Base-by-base conservation (phyloP, 306 rosid genomes). In the Glycyrrhiza uralensis region DNA sequence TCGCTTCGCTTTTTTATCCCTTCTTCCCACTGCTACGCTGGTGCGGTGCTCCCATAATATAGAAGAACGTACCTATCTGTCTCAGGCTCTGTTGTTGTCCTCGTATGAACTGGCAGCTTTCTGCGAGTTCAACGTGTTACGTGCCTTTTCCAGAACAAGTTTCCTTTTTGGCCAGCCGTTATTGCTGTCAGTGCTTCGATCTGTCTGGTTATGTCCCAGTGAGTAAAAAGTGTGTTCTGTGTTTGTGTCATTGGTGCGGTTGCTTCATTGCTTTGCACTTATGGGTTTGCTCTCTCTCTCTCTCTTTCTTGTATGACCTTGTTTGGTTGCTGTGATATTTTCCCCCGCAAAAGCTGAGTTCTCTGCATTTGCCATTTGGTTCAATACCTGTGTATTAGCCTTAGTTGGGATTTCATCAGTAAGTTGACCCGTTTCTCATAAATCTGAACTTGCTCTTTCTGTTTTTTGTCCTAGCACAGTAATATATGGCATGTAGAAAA, bases 101-200 rank as follows among this genome's bases (percentile, higher is more conserved):
- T 32, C 17, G 28, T 67, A 33, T 47, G 55, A 50, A 8, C 62
- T 64, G 85, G 89, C 78, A 76, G 63, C 11, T 51, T 68, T 70
- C 30, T 64, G n/a, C n/a, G n/a, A 41, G 4, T 41, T n/a, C 24
- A 61, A 69, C 42, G 72, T 66, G 70, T 66, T 17, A 13, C 44
- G 20, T 11, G n/a, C 15, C 15, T 71, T 12, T 57, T 51, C 46
- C 46, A 13, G 39, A 50, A 47, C 24, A 41, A 66, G 14, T 74
- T 46, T 69, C 30, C 1, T 26, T 39, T 79, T 71, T 28, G 30
- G 26, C 38, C 56, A 59, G 1, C n/a, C 23, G 4, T 63, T 63
- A 0, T 7, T 23, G 70, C 19, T 78, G 22, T 69, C 29, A 14
- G 17, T 41, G 24, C 55, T 50, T 55, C 19, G 49, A 49, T 76